Base-by-base conservation (phyloP, 164 flowering plant species). In the Chimonanthus praecox region DNA sequence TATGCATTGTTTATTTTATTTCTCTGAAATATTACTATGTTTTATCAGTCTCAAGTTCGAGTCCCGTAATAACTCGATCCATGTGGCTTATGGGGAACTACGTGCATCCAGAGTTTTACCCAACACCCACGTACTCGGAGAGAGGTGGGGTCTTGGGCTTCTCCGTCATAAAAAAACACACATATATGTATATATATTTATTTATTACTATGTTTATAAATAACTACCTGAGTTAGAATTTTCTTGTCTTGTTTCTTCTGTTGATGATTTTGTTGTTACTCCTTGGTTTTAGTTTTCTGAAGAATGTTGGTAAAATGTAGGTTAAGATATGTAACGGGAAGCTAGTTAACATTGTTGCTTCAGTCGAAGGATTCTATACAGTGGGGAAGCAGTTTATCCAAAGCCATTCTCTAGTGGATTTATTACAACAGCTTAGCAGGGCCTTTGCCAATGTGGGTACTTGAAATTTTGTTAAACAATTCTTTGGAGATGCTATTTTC, bases 241-340 rank as follows among this genome's bases (percentile, higher is more conserved):
- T 54, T 54, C 0, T 54, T 33, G 43, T 63, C 45, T 63, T 33
- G 66, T 63, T 44, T 66, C 69, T 46, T 63, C 18, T n/a, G 45
- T 45, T 66, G 69, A 63, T 63, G 61, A n/a, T 33, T n/a, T 54
- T 3, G n/a, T 54, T 54, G 60, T 54, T 54, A 5, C 4, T 54
- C 16, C n/a, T n/a, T 45, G 13, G 13, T 10, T 66, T 33, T 66
- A 64, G 46, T 33, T 73, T 67, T 7, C 71, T 68, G 18, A 74
- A 47, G 2, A 11, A 13, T 4, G 33, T 8, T 54, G 48, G 16
- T 6, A 49, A 49, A 54, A 49, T 82, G 83, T 84, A 94, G 99
- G 85, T 91, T 71, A 94, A 91, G 78, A 89, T 94, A 62, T 92
- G 97, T 86, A 94, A 92, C 71, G 99, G 98, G 80, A 94, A 94